Evolutionary conservation across 495 filamentous ascomycete species (phyloP).

Genomic region (Aspergillus steynii): DNA sequence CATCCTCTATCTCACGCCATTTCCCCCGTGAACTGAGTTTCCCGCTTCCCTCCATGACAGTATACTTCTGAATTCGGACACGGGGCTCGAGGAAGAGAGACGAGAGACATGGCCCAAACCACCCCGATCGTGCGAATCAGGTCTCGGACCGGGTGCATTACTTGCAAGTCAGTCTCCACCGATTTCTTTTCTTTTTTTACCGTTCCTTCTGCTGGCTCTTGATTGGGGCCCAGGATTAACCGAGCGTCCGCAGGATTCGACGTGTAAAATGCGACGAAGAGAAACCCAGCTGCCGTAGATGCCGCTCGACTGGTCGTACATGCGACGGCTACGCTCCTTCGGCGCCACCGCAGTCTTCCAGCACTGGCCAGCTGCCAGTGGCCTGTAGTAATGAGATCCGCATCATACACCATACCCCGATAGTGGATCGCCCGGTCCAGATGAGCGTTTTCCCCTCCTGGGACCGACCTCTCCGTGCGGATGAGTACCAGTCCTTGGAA

Average conservation of each 20-base stretch:
- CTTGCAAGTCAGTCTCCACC: conserved; percentile 49
- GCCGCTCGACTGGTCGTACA: conserved; percentile 46
- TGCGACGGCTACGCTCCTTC: conserved; percentile 34
- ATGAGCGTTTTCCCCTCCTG: conserved; percentile 16
- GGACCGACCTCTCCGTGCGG: conserved; percentile 8
- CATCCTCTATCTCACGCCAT: background rate
- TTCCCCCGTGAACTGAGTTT: too few relatives aligned
- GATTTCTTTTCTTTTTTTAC: conserved; percentile 57
- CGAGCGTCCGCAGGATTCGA: conserved; percentile 42
- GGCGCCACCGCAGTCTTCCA: background rate
- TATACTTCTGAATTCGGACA: background rate
- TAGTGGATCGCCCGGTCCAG: conserved; percentile 14
- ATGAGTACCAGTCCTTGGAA: conserved; percentile 57
- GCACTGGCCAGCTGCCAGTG: background rate
- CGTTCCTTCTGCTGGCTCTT: conserved; percentile 3
- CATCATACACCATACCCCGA: conserved; percentile 21
- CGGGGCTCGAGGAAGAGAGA: background rate
- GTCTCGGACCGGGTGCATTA: conserved; percentile 50
- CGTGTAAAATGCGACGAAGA: conserved; percentile 67
- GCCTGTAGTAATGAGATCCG: conserved; percentile 4
- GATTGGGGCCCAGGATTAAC: conserved; percentile 3
- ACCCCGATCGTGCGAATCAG: conserved; percentile 1
- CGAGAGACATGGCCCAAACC: background rate
- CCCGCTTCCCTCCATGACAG: background rate
- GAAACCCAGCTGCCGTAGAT: conserved; percentile 56